These are phyloP conservation scores for Meripilus lineatus DNA, from an alignment of 1,284 basidiomycete species.

Conservation along the genomic window DNA sequence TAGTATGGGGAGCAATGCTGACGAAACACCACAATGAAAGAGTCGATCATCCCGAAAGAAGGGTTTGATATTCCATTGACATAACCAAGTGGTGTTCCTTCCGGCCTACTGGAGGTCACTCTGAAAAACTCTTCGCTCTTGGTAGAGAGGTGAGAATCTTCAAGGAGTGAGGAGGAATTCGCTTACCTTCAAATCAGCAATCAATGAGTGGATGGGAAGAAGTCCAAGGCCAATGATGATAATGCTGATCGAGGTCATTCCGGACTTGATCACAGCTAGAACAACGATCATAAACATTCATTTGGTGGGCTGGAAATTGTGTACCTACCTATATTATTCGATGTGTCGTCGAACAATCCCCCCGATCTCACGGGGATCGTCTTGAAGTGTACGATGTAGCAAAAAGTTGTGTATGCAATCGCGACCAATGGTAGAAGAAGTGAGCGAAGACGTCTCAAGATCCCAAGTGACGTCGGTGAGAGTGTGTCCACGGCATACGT, in stretches of 20 bases:
- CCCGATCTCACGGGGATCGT: not conserved
- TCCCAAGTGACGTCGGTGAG: too few species aligned
- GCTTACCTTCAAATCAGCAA: slow-evolving; percentile 2
- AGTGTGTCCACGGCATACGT: too few species aligned
- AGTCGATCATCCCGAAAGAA: slow-evolving; percentile 3
- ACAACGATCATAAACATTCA: too few species aligned
- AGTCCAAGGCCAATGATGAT: slow-evolving; percentile 5
- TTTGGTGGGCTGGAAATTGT: too few species aligned
- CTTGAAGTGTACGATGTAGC: slow-evolving; percentile 3
- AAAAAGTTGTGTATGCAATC: slow-evolving; percentile 4
- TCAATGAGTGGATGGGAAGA: slow-evolving; percentile 1
- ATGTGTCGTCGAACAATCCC: not conserved
- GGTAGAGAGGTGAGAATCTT: too few species aligned
- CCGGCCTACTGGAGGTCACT: not conserved
- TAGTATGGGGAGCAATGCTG: slow-evolving; percentile 5
- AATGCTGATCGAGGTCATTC: slow-evolving; percentile 7
- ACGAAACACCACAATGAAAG: not conserved
- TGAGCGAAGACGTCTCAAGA: too few species aligned
- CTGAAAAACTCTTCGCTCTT: slow-evolving; percentile 7
- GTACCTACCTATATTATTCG: slow-evolving; percentile 2
- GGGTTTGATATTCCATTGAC: slow-evolving; percentile 3
- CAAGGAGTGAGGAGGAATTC: not conserved
- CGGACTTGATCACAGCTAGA: slow-evolving; percentile 5
- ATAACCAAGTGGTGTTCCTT: not conserved
- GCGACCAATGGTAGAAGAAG: slow-evolving; percentile 3